Evolutionary conservation across 1,284 basidiomycete genomes (phyloP), one percentile per base, ranked within the genome.

Genomic region (Heterobasidion annosum): DNA sequence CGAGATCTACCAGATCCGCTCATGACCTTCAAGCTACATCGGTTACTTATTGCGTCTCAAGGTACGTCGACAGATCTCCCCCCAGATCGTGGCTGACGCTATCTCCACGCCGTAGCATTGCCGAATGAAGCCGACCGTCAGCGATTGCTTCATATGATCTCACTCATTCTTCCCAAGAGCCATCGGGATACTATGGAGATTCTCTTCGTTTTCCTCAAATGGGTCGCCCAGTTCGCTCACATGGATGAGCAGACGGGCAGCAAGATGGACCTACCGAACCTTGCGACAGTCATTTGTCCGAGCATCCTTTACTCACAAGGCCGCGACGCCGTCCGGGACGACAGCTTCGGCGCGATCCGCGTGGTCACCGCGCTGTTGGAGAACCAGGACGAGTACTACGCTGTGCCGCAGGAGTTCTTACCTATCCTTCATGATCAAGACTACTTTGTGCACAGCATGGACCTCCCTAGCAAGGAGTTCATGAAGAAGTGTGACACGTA

Each of bases 181-280:
- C 93, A 99, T 67, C 85, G 97, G 58, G 97, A 99, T 69, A 98
- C 95, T 32, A 85, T 98, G 82, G 96, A 99, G 71, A 93, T 98
- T 49, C 74, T 99, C 47, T 98, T 98, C 66, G 94, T 98, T 16
- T 99, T 99, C 74, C 78, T 99, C 62, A 96, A 97, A 70, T 99
- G 97, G 97, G 96, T 99, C 1, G 96, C 96, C 5, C 96, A 93
- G 4, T 99, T 99, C 69, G 94, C 96, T 48, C 95, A 99, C 71
- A 84, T 97, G 71, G 96, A 99, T 67, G 95, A 96, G 65, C 93
- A 96, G 68, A 98, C 96, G 0, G 96, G 96, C 42, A 95, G 91
- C 74, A 96, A 96, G 73, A 99, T 99, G 96, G 96, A 99, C 70
- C 75, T 98, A 51, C 81, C 82, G 37, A 99, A 99, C 67, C 77